Evolutionary conservation across 371 early-diverging fungal species (phyloP), one percentile per base, ranked within the genome.

Genomic region (Dichotomocladium elegans): DNA sequence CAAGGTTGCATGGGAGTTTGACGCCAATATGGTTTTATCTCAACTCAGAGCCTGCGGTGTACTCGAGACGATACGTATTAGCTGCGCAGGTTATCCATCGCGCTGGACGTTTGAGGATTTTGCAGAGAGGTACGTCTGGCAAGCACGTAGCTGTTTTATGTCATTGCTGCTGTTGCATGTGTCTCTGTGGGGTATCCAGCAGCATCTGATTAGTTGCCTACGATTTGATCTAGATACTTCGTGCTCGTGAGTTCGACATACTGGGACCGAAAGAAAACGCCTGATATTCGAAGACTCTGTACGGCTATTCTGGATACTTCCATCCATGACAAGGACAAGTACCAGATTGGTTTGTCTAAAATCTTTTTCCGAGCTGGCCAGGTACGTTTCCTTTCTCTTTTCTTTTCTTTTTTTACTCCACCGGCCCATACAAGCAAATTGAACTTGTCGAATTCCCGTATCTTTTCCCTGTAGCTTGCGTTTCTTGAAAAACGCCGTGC

Each of bases 1-100:
- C 51, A 98, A 98, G 71, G 80, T 77, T 3, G 83, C 96, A 15
- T 92, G 92, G 86, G 76, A 59, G 15, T 94, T 99, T 61, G 96
- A 99, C 47, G 86, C 94, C 22, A 85, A 83, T 34, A 89, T 94
- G 86, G 96, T 99, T 11, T 76, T 99, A 5, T 73, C 90, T 26
- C 99, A 99, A 75, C 69, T 99, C 44, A 87, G 95, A 49, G 99
- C 99, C 31, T 99, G 99, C 78, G 99, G 99, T 85, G 99, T 99
- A 14, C 67, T 99, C 24, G 99, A 99, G 74, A 99, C 99, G 1
- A 99, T 99, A 63, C 88, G 97, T 34, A 99, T 99, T 67, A 91
- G 92, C 68, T 93, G 98, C 66, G 95, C 95, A 14, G 99, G 99
- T 27, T 99, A 98, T 72, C 99, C 99, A 19, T 85, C 91, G 5